Base-by-base conservation (phyloP, 305 asterid genomes). In the Solanum hybrid region DNA sequence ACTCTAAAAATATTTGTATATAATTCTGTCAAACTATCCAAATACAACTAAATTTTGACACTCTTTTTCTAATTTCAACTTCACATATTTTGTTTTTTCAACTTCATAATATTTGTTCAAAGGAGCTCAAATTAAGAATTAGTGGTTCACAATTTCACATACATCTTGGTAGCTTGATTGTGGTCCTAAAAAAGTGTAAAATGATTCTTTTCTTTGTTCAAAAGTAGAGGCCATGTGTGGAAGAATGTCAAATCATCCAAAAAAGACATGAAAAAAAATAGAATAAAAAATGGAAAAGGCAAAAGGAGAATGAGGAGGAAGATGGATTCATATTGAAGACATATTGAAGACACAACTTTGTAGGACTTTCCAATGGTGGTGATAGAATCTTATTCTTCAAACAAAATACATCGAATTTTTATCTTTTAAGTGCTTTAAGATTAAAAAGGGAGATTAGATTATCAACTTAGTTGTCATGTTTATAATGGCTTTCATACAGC, bases 361-460 rank as follows among this genome's bases (percentile, higher is more conserved):
- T 29, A 84, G 87, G 73, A 84, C 75, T 51, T 51, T 51, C 11
- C 73, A n/a, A 84, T 46, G 69, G 73, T 82, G 87, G 40, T 84
- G 29, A 29, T 51, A 51, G 87, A 84, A 84, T 84, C 87, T 51
- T 84, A 84, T 84, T 84, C 87, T 84, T 17, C 73, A 51, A 84
- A 29, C 31, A 84, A 84, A 84, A 84, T 29, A 29, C 6, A 51
- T 46, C 22, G 75, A 51, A 84, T 84, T 46, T 46, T 76, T 29
- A 46, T 26, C 42, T 20, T 42, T 84, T 11, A 38, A 80, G 64
- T 38, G 35, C 86, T 80, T 80, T 80, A 51, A 29, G 22, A 84
- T 84, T 51, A 51, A 80, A 38, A 46, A 40, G 27, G 16, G 69
- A 81, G 38, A 17, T 81, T 40, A 40, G 17, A 81, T 81, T 81